Base-by-base conservation (phyloP, 2,329 filamentous ascomycete genomes). In the Microdochium nivale region DNA sequence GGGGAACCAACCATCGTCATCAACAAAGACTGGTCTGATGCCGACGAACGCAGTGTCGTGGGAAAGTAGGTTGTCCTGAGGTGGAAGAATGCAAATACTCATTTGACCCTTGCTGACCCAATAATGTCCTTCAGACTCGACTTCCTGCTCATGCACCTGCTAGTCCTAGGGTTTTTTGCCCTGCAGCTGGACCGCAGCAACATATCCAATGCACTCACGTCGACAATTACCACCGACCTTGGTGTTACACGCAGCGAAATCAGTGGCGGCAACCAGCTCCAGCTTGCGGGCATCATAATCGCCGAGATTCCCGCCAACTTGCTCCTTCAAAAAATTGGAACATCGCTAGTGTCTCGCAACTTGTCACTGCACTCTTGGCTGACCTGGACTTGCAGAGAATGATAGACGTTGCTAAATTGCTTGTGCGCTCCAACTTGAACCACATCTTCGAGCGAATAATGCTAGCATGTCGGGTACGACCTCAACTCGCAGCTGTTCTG, bases 141-240 rank as follows among this genome's bases (percentile, higher is more conserved):
- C 49, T 55, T 65, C 10, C 67, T 68, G 9, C 67, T 78, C 1
- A 68, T 78, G 43, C 74, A 72, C 0, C 62, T 77, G 0, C 63
- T 78, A 3, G 67, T 73, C 19, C 60, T 77, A 0, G 72, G 70
- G 1, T 70, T 77, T 24, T 70, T 75, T 3, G 70, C 70, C 9
- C 68, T 77, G 49, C 74, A 67, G 43, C 54, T 67, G 14, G 64
- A 67, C 47, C 56, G 64, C 8, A 60, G 60, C 27, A 67, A 67
- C 52, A 65, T 78, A 67, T 64, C 64, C 25, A 70, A 68, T 25
- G 70, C 70, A 3, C 58, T 73, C 16, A 72, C 70, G n/a, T 68
- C 68, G 23, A 67, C 64, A 13, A 66, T 73, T 49, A 66, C 68
- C n/a, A 55, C 66, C 37, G 70, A 72, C 53, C 60, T 73, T 11